Evolutionary conservation across 768 basidiomycete species (phyloP).

Genomic region (Agaricus subrufescens): DNA sequence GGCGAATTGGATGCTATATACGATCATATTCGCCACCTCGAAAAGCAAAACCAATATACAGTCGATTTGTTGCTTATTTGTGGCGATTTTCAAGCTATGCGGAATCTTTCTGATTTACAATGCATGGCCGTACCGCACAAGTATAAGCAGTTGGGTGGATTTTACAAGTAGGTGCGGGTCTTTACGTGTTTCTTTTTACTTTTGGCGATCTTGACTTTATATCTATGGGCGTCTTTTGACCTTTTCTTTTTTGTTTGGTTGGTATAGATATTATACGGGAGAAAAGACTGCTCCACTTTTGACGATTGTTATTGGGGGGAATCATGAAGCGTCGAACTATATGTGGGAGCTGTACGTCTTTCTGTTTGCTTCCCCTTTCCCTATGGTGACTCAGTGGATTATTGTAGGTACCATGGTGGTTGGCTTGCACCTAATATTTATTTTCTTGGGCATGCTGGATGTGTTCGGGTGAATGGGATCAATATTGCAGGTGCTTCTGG

Average conservation of each 20-base stretch:
- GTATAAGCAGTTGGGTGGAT: conserved; percentile 80
- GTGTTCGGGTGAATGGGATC: conserved; percentile 81
- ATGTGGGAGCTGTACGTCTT: conserved; percentile 85
- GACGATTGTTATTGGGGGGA: conserved; percentile 95
- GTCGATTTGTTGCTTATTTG: conserved; percentile 89
- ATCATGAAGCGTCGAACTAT: conserved; percentile 96
- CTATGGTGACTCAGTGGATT: not conserved
- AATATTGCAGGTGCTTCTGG: conserved; percentile 90
- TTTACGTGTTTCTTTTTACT: conserved; percentile 2
- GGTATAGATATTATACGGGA: conserved; percentile 79
- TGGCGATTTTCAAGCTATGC: conserved; percentile 93
- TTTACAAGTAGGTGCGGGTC: conserved; percentile 58
- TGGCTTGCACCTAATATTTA: conserved; percentile 98
- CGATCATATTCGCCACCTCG: conserved; percentile 56
- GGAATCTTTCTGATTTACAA: conserved; percentile 80
- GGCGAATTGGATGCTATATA: conserved; percentile 91
- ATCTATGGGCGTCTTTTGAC: not conserved
- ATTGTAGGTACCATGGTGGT: conserved; percentile 82
- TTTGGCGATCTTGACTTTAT: not conserved
- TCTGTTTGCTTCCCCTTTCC: not conserved
- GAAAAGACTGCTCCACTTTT: conserved; percentile 76
- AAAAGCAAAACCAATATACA: conserved; percentile 55
- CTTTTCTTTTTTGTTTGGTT: not conserved
- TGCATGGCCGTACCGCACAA: conserved; percentile 91
- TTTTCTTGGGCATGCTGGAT: conserved; percentile 89